A percentile compares a stretch with the other conserved stretches of the same genome.
Evolutionary conservation across 208 protist genomes (phyloP).

Genomic region (Trypanosomatidae sp.): DNA sequence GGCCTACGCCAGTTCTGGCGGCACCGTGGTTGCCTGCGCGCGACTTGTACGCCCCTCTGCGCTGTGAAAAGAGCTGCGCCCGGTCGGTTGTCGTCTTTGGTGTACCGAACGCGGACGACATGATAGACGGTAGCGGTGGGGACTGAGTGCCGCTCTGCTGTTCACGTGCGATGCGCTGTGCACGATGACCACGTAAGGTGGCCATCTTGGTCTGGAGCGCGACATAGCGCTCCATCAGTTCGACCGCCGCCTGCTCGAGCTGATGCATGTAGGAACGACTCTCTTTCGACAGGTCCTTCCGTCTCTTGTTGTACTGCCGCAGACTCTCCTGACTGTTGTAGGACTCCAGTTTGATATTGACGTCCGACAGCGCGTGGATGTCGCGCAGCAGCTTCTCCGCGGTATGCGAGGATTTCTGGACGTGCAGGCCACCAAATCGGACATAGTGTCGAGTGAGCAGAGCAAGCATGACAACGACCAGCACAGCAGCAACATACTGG

Average conservation of each 20-base stretch:
- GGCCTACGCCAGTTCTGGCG: not conserved
- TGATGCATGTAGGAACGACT: slow-evolving; percentile 24
- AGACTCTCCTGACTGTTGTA: slow-evolving; percentile 31
- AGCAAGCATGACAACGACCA: slow-evolving; percentile 28
- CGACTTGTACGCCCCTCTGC: not conserved
- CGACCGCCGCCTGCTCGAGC: slow-evolving; percentile 39
- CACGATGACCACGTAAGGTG: slow-evolving; percentile 45
- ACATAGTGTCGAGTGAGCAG: slow-evolving; percentile 9
- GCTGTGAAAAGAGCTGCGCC: slow-evolving; percentile 1
- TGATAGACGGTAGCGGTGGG: slow-evolving; percentile 7
- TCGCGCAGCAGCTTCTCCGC: slow-evolving; percentile 25
- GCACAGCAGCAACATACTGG: slow-evolving; percentile 13
- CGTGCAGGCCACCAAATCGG: not conserved
- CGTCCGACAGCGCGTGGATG: slow-evolving; percentile 13
- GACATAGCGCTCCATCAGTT: slow-evolving; percentile 61
- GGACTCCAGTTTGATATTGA: slow-evolving; percentile 15
- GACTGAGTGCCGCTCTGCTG: slow-evolving; percentile 17
- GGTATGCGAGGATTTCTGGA: slow-evolving; percentile 8
- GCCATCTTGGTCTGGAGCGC: slow-evolving; percentile 46
- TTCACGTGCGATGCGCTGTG: slow-evolving; percentile 30
- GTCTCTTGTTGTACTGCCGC: slow-evolving; percentile 21
- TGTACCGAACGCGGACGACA: slow-evolving; percentile 18
- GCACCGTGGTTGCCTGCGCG: no score
- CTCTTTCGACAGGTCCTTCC: slow-evolving; percentile 18
- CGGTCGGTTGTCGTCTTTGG: not conserved